phyloP scores from a whole-genome alignment of 2,329 filamentous ascomycete species.

The Penicillium digitatum region DNA sequence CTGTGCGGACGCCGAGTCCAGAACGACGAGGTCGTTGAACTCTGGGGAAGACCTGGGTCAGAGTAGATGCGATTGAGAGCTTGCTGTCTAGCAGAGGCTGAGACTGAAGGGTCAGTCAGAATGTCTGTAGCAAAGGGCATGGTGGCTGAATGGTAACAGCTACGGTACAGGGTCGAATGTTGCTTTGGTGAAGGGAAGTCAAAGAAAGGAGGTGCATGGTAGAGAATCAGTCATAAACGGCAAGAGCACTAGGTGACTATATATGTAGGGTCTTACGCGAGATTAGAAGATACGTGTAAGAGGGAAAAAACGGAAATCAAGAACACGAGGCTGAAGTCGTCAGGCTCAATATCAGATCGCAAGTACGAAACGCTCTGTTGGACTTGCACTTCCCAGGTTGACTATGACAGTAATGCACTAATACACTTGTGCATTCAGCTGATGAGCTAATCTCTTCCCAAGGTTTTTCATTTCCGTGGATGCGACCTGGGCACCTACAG shows the following conservation, averaged over 20 bases:
- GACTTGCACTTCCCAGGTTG: conserved; percentile 6
- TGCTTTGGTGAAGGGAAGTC: background rate
- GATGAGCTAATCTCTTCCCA: background rate
- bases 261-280: background rate
- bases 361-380: conserved; percentile 13
- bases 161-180: too few relatives aligned
- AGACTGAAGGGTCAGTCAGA: conserved; percentile 17
- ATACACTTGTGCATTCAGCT: background rate
- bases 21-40: conserved; percentile 33
- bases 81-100: conserved; percentile 18
- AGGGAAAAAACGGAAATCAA: background rate
- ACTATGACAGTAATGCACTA: background rate
- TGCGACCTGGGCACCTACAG: background rate
- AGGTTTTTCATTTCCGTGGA: background rate
- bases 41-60: conserved; percentile 26
- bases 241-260: background rate
- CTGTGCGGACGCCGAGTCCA: conserved; percentile 28
- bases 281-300: background rate
- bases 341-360: background rate
- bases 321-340: background rate
- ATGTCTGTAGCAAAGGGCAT: conserved; percentile 25
- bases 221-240: background rate
- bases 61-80: conserved; percentile 24
- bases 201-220: background rate
- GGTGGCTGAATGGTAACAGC: background rate